Base-by-base conservation (phyloP, 2,329 filamentous ascomycete species). In the Fusarium penzigii region DNA sequence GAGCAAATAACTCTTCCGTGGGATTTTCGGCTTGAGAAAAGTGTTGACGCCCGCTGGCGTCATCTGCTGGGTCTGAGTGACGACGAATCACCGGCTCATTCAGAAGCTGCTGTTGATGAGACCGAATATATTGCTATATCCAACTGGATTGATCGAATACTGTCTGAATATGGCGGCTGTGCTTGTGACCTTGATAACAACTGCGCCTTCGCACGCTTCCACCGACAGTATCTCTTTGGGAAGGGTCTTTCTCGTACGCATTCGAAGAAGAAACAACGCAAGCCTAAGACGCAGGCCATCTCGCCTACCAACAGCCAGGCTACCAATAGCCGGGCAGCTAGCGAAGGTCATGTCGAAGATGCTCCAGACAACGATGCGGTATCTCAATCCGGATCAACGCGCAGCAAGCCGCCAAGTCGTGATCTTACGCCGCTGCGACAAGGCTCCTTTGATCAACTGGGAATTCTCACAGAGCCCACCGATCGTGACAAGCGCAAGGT, bases 101-200 rank as follows among this genome's bases (percentile, higher is more conserved):
- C 77, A 10, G 81, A 85, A 45, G 75, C 78, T 7, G 78, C 81
- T 12, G 75, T 85, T 51, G 80, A 82, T 49, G 81, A 84, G 17
- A 72, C 76, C 1, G 86, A 89, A 57, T 86, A 86, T 53, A 75
- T 77, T 20, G 77, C 73, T 44, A 81, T 89, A 16, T 78, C 80
- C 13, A 78, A 78, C 14, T 90, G 86, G 83, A 82, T 90, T 7
- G 80, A 85, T 46, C 81, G 79, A 39, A 85, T 92, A 9, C 78
- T 92, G 7, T 87, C 88, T 16, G 88, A 92, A 66, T 89, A 90
- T 63, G 89, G 89, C 16, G 89, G 88, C 16, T 93, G 89, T 70
- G 89, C 89, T 5, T 93, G 89, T 68, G 81, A 87, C 51, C 68
- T 84, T 13, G 83, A 82, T 8, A 72, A 75, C 39, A 81, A 86